These are phyloP conservation scores for Gaultheria prostrata DNA, from an alignment of 148 eudicot genomes.

Conservation along the genomic window DNA sequence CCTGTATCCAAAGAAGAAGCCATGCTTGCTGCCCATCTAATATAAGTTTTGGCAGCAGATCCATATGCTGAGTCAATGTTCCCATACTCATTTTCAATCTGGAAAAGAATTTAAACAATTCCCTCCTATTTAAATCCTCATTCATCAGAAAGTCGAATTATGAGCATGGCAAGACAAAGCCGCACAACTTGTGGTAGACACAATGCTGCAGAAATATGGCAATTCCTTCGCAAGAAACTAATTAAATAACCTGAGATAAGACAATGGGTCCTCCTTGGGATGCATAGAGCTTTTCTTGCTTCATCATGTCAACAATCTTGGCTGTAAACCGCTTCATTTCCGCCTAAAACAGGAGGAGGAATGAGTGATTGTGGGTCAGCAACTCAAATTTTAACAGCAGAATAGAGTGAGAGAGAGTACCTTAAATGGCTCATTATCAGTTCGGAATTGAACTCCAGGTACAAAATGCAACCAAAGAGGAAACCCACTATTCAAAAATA, in stretches of 20 bases:
- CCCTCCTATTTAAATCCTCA: not conserved
- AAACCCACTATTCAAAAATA: slow-evolving; percentile 64
- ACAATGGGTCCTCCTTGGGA: slow-evolving; percentile 97
- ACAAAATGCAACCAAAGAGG: slow-evolving; percentile 97
- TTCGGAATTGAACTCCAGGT: slow-evolving; percentile 72
- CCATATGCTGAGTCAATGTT: slow-evolving; percentile 60
- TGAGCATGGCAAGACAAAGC: not conserved
- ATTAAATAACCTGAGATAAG: slow-evolving; percentile 70
- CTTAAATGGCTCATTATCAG: slow-evolving; percentile 93
- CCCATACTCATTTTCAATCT: slow-evolving; percentile 98
- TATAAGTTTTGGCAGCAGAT: slow-evolving; percentile 55
- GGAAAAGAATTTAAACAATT: not conserved
- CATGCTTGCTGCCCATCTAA: slow-evolving; percentile 97
- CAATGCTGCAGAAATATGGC: not conserved
- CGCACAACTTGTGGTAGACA: not conserved
- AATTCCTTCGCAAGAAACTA: not conserved
- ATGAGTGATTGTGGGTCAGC: not conserved
- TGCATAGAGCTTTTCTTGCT: slow-evolving; percentile 72
- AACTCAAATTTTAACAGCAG: not conserved
- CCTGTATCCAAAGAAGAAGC: slow-evolving; percentile 81
- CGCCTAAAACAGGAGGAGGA: slow-evolving; percentile 36
- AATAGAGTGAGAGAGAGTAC: slow-evolving; percentile 30
- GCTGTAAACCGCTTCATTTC: slow-evolving; percentile 90
- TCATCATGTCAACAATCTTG: slow-evolving; percentile 83
- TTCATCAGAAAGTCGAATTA: not conserved